Base-by-base conservation (phyloP, 1,139 yeast genomes). In the Lodderomyces jiufengensis region DNA sequence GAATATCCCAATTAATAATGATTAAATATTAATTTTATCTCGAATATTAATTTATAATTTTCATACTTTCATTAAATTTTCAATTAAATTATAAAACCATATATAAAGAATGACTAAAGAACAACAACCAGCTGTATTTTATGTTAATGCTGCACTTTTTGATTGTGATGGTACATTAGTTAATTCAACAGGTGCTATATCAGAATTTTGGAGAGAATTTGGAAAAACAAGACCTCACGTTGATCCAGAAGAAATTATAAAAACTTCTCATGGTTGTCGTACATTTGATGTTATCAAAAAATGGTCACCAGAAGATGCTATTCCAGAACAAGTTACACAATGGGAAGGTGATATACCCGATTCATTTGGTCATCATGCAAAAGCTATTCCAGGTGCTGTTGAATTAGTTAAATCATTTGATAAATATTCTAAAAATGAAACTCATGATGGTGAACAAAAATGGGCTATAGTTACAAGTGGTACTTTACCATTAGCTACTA, bases 401-500 rank as follows among this genome's bases (percentile, higher is more conserved):
- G 78, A 77, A 47, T 66, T 84, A 46, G 78, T 82, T 44, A 70
- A 76, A 51, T 62, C 73, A 10, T 70, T 83, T 41, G 75, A 70
- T 48, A 48, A 63, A 32, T 55, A 50, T 39, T 68, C 75, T 36
- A 66, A 47, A 48, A 50, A 52, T 34, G 38, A 56, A 61, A 77
- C 71, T 53, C 73, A 58, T 43, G 59, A 59, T 54, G 65, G 66
- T 43, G 43, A 60, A 48, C 76, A 70, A 54, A 66, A 76, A 57
- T 83, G 90, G 88, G 90, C 88, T 42, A 84, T 85, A 54, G 95
- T 85, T 43, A 85, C 95, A 25, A 80, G 88, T 29, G 95, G 95
- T 48, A 81, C 92, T 40, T 68, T 72, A 48, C 82, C 78, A 30
- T 73, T 85, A 66, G 95, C 95, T 36, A 68, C 80, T 46, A 78